Evolutionary conservation across 2,329 filamentous ascomycete genomes (phyloP), one percentile per base, ranked within the genome.

Genomic region (Pseudofabraea citricarpa): DNA sequence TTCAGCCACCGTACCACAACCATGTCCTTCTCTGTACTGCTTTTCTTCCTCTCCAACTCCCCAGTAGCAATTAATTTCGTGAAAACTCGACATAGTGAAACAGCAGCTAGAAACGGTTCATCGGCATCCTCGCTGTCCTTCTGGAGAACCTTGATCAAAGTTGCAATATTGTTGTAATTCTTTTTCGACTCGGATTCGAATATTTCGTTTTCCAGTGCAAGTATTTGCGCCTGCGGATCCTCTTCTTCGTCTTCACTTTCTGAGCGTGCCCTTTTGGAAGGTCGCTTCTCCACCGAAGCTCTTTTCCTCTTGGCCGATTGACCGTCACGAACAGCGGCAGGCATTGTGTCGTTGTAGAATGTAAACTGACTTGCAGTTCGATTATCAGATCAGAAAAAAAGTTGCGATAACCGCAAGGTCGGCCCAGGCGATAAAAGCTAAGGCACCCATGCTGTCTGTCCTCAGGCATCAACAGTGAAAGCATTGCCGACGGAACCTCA

Each of bases 141-240:
- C 57, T 75, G 62, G 27, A 80, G 66, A 56, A 81, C 75, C 32
- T 74, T 74, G 36, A 95, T 71, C 27, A 97, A 68, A 9, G 75
- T 78, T 6, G 80, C 75, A 57, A 97, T 91, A 60, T 95, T 89
- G 71, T 95, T 95, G 73, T 94, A 95, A 66, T 95, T 79, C 64
- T 90, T 88, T 59, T 82, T 86, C 39, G 90, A 95, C 64, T 93
- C 83, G 48, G 90, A 95, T 64, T 93, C 83, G 49, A 90, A 68
- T 43, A 97, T 90, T 45, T 87, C 83, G 50, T 79, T 74, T 68
- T 96, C 90, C 43, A 96, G 75, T 42, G 79, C 68, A 32, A 91
- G 67, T 46, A 95, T 87, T 50, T 80, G 76, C 44, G 77, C 73
- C 60, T 84, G 77, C 36, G 71, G 63, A 58, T 81, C 75, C 49